Evolutionary conservation across 495 filamentous ascomycete species (phyloP).

Genomic region (Xylaria sp.): DNA sequence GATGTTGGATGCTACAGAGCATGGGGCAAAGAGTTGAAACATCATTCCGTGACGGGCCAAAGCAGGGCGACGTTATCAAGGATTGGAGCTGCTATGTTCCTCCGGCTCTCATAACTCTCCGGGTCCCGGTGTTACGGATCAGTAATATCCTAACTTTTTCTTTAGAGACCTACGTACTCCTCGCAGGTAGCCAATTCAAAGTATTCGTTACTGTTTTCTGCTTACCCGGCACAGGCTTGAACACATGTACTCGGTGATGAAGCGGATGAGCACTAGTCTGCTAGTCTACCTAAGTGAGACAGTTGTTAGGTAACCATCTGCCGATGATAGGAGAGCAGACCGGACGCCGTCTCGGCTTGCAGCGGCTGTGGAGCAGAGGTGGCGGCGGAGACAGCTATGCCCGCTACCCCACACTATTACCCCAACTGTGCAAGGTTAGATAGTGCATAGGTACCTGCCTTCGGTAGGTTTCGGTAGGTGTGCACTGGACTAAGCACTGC

Average conservation of each 20-base stretch:
- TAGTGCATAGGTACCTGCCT: background rate
- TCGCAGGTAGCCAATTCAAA: conserved; percentile 21
- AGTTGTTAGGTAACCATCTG: conserved; percentile 21
- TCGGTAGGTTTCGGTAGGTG: background rate
- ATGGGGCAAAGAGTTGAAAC: background rate
- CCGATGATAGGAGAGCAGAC: conserved; percentile 14
- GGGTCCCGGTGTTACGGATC: background rate
- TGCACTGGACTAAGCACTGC: too few species aligned
- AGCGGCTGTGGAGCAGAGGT: conserved; percentile 1
- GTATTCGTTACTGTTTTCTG: background rate
- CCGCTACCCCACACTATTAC: conserved; percentile 25
- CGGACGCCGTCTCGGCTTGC: conserved; percentile 18
- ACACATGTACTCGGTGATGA: background rate
- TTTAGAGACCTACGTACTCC: conserved; percentile 15
- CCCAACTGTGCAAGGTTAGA: too few species aligned
- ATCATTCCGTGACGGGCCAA: background rate
- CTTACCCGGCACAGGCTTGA: background rate
- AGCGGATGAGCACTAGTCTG: background rate
- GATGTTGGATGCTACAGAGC: background rate
- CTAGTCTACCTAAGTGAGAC: background rate
- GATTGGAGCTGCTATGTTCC: background rate
- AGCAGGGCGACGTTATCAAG: background rate
- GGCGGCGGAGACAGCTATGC: background rate
- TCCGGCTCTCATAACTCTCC: background rate
- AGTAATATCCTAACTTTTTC: conserved; percentile 17